Base-by-base conservation (phyloP, 345 rosid species). In the Brassica juncea region DNA sequence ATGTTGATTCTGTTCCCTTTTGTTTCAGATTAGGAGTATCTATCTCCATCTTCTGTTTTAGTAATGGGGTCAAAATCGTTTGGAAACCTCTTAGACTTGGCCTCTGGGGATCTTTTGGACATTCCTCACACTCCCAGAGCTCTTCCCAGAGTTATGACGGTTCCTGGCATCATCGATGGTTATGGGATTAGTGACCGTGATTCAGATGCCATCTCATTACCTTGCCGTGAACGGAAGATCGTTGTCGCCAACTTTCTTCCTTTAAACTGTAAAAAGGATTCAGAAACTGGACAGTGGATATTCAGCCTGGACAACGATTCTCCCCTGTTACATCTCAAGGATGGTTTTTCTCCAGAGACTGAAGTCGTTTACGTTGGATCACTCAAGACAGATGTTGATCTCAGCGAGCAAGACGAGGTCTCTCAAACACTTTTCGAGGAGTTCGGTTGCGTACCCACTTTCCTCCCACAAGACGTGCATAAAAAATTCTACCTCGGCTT, bases 21-120 rank as follows among this genome's bases (percentile, higher is more conserved):
- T 8, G 9, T 44, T 47, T 10, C 64, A 31, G 16, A 55, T 73
- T 61, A 44, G 64, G 27, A 49, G 75, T 80, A 55, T 52, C 34
- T 30, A 31, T 73, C 6, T 66, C 21, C 21, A 19, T 78, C 4
- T 35, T 58, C 49, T 57, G 42, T 37, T 28, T 35, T 44, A 77
- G 67, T 30, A 62, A 91, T 89, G 92, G 72, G 89, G 82, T 88
- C 94, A 19, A 87, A 88, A 77, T 91, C 94, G 72, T 88, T 85
- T 81, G 84, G 83, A 74, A 88, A 80, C 84, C 84, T 91, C 44
- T 76, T 88, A 35, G 91, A 89, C 62, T 85, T 89, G 73, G 90
- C 89, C 31, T 87, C 90, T 34, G 86, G 90, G 67, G 83, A 89
- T 77, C 77, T 83, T 75, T n/a, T 87, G 73, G 84, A 84, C 79